Evolutionary conservation across 441 rosid genomes (phyloP).

Genomic region (Brassica balearica): DNA sequence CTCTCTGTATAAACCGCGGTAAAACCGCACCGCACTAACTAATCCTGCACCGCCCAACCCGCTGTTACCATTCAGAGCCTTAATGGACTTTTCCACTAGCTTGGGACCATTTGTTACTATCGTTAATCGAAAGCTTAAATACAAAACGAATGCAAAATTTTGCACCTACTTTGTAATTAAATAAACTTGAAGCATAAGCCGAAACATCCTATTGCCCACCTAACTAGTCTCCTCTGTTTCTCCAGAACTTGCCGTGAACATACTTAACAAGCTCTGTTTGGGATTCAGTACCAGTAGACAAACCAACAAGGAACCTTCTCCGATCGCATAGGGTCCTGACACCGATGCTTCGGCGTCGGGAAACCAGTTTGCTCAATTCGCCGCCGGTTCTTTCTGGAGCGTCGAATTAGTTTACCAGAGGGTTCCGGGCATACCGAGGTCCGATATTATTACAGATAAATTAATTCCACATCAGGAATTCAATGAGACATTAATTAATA

Average conservation of each 20-base stretch:
- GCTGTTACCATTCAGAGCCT: too few species aligned
- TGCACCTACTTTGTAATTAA: neutral
- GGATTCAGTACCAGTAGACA: conserved; percentile 61
- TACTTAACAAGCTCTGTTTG: conserved; percentile 82
- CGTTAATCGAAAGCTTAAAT: neutral
- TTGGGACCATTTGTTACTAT: neutral
- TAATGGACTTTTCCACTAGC: neutral
- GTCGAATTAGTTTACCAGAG: conserved; percentile 88
- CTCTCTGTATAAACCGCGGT: too few species aligned
- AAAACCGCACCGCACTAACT: too few species aligned
- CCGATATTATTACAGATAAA: conserved; percentile 42
- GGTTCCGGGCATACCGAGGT: conserved; percentile 81
- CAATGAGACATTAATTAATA: too few species aligned
- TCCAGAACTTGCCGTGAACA: conserved; percentile 61
- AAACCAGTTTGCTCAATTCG: conserved; percentile 75
- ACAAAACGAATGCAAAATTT: neutral
- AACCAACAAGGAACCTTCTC: conserved; percentile 56
- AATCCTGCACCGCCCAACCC: too few species aligned
- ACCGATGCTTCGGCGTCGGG: conserved; percentile 74
- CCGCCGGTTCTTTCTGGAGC: conserved; percentile 96
- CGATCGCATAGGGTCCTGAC: conserved; percentile 73
- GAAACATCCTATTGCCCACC: conserved; percentile 19
- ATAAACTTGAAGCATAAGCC: neutral
- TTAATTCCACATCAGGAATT: too few species aligned
- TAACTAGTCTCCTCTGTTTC: conserved; percentile 36